Percentiles rank a stretch among this genome's conserved stretches.
phyloP scores from a whole-genome alignment of 805 yeast species.

The Suhomyces prunicola region DNA sequence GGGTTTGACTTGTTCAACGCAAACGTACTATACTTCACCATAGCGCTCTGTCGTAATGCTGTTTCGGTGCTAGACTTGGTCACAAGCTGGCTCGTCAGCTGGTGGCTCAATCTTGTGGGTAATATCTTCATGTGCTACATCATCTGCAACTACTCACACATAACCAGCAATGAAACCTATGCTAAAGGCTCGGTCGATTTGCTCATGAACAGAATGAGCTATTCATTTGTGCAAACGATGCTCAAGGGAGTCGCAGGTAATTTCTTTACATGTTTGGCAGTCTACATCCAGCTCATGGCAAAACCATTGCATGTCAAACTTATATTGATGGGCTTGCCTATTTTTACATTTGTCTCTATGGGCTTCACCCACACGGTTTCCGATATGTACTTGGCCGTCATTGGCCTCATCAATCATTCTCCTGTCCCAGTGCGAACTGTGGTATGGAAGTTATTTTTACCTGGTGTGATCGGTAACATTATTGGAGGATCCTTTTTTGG shows the following conservation, averaged over 20 bases:
- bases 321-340: conserved; percentile 59
- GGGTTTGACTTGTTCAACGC: conserved; percentile 79
- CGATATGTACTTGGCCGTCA: conserved; percentile 68
- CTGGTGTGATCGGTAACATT: conserved; percentile 71
- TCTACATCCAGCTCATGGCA: conserved; percentile 73
- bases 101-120: conserved; percentile 63
- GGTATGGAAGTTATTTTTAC: conserved; percentile 70
- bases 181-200: conserved; percentile 48
- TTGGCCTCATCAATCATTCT: conserved; percentile 68
- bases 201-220: conserved; percentile 41
- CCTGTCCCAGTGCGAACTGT: conserved; percentile 58
- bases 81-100: conserved; percentile 65
- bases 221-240: conserved; percentile 58
- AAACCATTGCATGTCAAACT: conserved; percentile 77
- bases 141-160: conserved; percentile 55
- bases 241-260: conserved; percentile 75
- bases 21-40: conserved; percentile 67
- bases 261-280: conserved; percentile 71
- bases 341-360: conserved; percentile 72
- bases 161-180: conserved; percentile 40
- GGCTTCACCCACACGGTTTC: conserved; percentile 83
- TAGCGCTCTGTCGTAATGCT: conserved; percentile 67
- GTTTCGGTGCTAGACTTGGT: conserved; percentile 60
- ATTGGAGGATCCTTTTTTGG: conserved; percentile 77
- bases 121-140: conserved; percentile 65